Evolutionary conservation across 139 green algal species (phyloP).

Genomic region (Tetraselmis striata): DNA sequence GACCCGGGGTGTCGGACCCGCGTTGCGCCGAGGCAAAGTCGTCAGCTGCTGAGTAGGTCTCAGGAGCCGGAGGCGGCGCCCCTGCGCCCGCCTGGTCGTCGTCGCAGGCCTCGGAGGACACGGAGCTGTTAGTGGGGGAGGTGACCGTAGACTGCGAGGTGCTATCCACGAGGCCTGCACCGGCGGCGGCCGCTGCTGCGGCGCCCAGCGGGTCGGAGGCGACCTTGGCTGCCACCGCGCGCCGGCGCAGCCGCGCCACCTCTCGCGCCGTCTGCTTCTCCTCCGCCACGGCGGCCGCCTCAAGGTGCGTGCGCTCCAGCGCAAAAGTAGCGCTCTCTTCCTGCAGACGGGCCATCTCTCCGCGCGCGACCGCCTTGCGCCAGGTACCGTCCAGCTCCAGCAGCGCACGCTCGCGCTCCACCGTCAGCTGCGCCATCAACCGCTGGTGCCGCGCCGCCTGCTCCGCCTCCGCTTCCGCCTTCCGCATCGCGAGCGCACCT

Average conservation of each 20-base stretch:
- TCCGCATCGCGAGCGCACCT: background rate
- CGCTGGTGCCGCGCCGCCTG: background rate
- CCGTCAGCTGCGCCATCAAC: background rate
- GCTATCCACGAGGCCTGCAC: background rate
- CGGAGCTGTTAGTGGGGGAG: background rate
- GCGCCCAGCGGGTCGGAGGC: background rate
- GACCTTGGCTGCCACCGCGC: background rate
- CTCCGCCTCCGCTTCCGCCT: background rate
- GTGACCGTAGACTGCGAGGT: background rate
- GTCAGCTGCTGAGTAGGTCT: no score
- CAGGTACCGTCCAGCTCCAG: background rate
- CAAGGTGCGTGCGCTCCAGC: background rate
- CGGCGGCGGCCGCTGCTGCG: no score
- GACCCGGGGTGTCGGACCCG: no score
- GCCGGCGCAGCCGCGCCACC: background rate
- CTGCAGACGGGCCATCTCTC: background rate
- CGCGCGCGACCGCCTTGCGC: background rate
- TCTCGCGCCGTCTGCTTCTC: background rate
- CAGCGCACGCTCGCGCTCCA: background rate
- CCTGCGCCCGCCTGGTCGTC: no score
- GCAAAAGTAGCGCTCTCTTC: background rate
- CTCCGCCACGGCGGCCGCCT: background rate
- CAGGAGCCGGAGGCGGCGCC: no score
- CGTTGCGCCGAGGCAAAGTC: no score
- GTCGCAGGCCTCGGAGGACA: background rate